Percentiles rank a stretch among this genome's conserved stretches.
Evolutionary conservation across 176 grass and related monocot genomes (phyloP).

Genomic region (Cocos nucifera): DNA sequence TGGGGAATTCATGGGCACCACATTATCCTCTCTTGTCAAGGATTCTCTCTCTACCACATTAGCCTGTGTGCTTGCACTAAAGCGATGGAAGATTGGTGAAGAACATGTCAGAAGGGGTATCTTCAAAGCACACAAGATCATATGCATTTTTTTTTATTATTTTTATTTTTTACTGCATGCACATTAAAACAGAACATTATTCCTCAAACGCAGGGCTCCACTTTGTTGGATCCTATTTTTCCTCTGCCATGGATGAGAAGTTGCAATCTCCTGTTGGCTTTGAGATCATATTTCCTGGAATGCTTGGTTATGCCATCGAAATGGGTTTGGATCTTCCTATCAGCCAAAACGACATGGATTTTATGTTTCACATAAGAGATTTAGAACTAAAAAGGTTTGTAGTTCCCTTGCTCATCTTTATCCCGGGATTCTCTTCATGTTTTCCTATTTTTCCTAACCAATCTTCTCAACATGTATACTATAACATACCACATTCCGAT

Average conservation of each 20-base stretch:
- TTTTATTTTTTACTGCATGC: too few relatives aligned
- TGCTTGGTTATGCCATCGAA: conserved; percentile 41
- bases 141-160: not conserved
- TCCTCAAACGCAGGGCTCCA: conserved; percentile 27
- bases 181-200: too few relatives aligned
- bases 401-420: not conserved
- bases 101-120: conserved; percentile 59
- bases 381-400: conserved; percentile 50
- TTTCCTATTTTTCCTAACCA: too few relatives aligned
- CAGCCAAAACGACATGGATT: conserved; percentile 16
- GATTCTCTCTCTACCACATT: conserved; percentile 46
- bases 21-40: conserved; percentile 27
- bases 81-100: conserved; percentile 52
- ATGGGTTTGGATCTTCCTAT: conserved; percentile 43
- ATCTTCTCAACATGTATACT: too few relatives aligned
- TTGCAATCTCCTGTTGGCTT: conserved; percentile 56
- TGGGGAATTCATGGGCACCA: conserved; percentile 31
- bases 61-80: conserved; percentile 62
- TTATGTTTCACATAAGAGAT: conserved; percentile 25
- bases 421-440: not conserved
- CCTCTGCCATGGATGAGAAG: conserved; percentile 28
- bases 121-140: not conserved
- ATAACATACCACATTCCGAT: too few relatives aligned
- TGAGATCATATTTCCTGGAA: conserved; percentile 50
- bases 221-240: conserved; percentile 47